A percentile compares a stretch with the other conserved stretches of the same genome.
Conservation (phyloP, 371 early-diverging fungal genomes). For the Rhizopus delemar region DNA sequence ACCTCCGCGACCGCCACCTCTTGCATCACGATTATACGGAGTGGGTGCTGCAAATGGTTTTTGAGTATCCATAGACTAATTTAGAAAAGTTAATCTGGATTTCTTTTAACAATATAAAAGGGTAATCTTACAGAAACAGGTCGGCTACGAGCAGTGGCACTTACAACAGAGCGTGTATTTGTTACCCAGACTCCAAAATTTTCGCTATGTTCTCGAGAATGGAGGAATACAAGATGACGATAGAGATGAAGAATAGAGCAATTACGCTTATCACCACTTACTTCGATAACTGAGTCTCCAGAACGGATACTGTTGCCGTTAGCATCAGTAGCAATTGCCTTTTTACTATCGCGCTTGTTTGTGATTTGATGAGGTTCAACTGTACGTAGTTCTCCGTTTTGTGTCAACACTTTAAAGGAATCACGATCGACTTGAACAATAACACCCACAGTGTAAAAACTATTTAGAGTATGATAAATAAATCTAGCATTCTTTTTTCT, state of each 20-base stretch:
- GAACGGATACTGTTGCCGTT: slow-evolving; percentile 75
- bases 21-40: slow-evolving; percentile 12
- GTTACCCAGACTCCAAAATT: slow-evolving; percentile 72
- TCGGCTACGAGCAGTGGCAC: slow-evolving; percentile 34
- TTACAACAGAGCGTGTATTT: slow-evolving; percentile 55
- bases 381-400: slow-evolving; percentile 71
- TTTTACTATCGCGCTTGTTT: slow-evolving; percentile 63
- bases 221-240: slow-evolving; percentile 66
- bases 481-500: neutral
- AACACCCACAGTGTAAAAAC: slow-evolving; percentile 76
- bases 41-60: slow-evolving; percentile 6
- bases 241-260: slow-evolving; percentile 74
- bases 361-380: slow-evolving; percentile 75
- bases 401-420: slow-evolving; percentile 75
- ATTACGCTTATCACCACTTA: slow-evolving; percentile 59
- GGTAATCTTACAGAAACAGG: neutral
- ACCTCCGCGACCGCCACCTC: slow-evolving; percentile 53
- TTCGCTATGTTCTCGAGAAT: slow-evolving; percentile 65
- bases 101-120: neutral
- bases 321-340: slow-evolving; percentile 78
- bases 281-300: slow-evolving; percentile 81
- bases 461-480: slow-evolving; percentile 13
- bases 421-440: slow-evolving; percentile 83
- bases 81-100: neutral
- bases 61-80: neutral